Evolutionary conservation across 805 yeast species (phyloP).

Genomic region (Tetrapisispora pingtungensis): DNA sequence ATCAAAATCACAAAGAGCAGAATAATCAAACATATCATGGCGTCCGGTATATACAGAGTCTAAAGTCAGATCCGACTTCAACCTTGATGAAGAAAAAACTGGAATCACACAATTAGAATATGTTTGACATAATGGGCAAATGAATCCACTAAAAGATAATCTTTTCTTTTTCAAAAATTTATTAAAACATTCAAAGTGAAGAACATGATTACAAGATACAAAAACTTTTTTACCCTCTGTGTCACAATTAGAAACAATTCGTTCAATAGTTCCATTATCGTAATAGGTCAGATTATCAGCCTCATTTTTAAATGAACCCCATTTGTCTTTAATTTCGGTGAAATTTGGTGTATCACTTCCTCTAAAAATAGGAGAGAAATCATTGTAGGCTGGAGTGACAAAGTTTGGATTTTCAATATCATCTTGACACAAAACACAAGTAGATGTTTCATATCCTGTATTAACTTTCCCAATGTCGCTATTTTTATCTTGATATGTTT

Average conservation of each 20-base stretch:
- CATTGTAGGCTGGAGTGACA: conserved; percentile 48
- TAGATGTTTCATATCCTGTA: conserved; percentile 15
- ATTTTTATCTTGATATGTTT: not conserved
- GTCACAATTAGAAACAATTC: conserved; percentile 11
- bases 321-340: conserved; percentile 22
- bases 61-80: not conserved
- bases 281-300: conserved; percentile 16
- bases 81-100: conserved; percentile 6
- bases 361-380: conserved; percentile 42
- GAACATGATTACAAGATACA: conserved; percentile 87
- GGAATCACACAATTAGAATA: conserved; percentile 32
- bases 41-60: not conserved
- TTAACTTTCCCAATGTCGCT: not conserved
- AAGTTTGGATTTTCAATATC: conserved; percentile 40
- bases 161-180: conserved; percentile 56
- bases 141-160: conserved; percentile 50
- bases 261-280: conserved; percentile 13
- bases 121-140: conserved; percentile 93
- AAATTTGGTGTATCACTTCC: conserved; percentile 21
- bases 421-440: conserved; percentile 56
- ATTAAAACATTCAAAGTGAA: conserved; percentile 73
- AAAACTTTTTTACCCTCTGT: conserved; percentile 31
- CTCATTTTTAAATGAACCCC: conserved; percentile 24
- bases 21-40: not conserved
- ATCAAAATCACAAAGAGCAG: conserved; percentile 2